Base-by-base conservation (phyloP, 352 stramenopile species). In the Pythium angustatum region DNA sequence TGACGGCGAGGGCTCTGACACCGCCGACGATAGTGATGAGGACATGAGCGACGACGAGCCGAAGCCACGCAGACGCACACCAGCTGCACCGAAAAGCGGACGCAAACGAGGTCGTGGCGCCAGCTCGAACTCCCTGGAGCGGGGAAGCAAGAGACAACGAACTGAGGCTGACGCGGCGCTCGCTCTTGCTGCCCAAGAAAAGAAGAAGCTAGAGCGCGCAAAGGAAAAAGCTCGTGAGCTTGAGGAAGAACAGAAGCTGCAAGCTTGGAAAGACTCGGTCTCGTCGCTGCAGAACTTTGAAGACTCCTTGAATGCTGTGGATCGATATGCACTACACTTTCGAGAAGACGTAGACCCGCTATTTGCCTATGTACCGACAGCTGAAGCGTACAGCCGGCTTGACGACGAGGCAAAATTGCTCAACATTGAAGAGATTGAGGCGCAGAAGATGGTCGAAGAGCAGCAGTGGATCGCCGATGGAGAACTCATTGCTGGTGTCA, bases 251-350 rank as follows among this genome's bases (percentile, higher is more conserved):
- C 94, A 90, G 65, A 96, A 98, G 62, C 81, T 90, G 28, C 88
- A 96, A 66, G 92, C 96, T 21, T 93, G 84, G 81, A 91, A 91
- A 56, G 78, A 83, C 21, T 91, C 82, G 0, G 81, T 90, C 0
- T 87, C 73, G 28, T 92, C 82, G 47, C 71, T 94, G 17, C 77
- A 85, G 62, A 81, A 88, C 43, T 96, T 99, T 61, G 87, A 98
- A 58, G 86, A 94, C 59, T 96, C 89, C 24, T 75, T 99, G 30
- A 95, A 91, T 30, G 79, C 93, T 8, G 87, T 98, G 1, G 96
- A 99, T 64, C 78, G 90, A 1, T 98, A 99, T 63, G 96, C 91
- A 15, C 71, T 99, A 5, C 75, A 94, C 27, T 96, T 98, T 43
- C 90, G 94, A 38, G 85, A 97, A 69, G 73, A 96, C 24, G 85